Evolutionary conservation across 805 yeast genomes (phyloP).

Genomic region (Starmerella ratchasimensis): DNA sequence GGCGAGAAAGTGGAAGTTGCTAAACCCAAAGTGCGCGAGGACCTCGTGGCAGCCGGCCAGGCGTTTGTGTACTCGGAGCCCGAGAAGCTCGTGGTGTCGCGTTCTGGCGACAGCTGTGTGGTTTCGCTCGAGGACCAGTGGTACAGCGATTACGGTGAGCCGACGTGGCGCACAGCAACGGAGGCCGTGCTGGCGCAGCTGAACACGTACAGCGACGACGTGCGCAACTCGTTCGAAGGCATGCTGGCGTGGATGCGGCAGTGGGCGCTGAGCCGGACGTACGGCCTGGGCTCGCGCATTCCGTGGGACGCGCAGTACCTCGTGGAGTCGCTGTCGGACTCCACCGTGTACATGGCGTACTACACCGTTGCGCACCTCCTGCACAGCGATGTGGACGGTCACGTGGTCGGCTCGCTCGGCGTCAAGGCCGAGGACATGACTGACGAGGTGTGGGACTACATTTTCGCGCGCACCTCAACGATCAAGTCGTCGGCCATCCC

Average conservation of each 20-base stretch:
- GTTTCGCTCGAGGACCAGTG: constrained; percentile 97
- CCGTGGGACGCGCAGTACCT: constrained; percentile 95
- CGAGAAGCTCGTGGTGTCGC: constrained; percentile 73
- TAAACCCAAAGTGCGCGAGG: constrained; percentile 73
- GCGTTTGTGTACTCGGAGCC: constrained; percentile 94
- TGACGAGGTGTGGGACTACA: constrained; percentile 82
- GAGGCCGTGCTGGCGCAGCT: constrained; percentile 60
- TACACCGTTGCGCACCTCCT: constrained; percentile 80
- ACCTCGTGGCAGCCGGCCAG: constrained; percentile 57
- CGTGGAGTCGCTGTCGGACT: constrained; percentile 90
- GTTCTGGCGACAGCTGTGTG: constrained; percentile 94
- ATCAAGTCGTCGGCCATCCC: constrained; percentile 44
- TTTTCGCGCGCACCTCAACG: constrained; percentile 59
- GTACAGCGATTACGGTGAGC: constrained; percentile 96
- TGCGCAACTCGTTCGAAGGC: constrained; percentile 82
- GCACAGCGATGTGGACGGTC: constrained; percentile 78
- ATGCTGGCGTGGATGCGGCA: constrained; percentile 91
- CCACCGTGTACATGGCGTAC: constrained; percentile 89
- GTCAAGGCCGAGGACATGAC: constrained; percentile 77
- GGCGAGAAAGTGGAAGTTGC: constrained; percentile 89
- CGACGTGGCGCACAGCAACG: constrained; percentile 69
- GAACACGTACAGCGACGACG: constrained; percentile 71
- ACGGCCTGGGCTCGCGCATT: constrained; percentile 84
- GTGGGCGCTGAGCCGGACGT: constrained; percentile 97
- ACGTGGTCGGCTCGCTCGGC: constrained; percentile 53